A percentile compares a stretch with the other conserved stretches of the same genome.
These are phyloP conservation scores for Nitzschia inconspicua DNA, from an alignment of 108 stramenopile species.

Conservation along the genomic window DNA sequence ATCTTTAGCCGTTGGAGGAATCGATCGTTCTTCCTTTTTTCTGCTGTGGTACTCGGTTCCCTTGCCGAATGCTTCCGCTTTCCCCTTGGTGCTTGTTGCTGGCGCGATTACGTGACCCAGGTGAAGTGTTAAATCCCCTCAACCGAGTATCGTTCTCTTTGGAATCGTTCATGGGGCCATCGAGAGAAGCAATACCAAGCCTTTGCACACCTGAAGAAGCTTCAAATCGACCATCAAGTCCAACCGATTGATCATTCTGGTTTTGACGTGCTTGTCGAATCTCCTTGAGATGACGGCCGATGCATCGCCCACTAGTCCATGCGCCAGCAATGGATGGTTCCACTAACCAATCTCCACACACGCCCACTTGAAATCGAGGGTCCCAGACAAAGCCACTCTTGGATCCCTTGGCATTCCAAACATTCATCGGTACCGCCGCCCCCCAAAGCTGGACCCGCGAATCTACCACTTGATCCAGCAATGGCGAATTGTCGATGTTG, in stretches of 20 bases:
- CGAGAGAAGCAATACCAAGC: slow-evolving; percentile 2
- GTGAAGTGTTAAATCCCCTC: background rate
- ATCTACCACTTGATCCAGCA: slow-evolving; percentile 12
- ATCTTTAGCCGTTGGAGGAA: too few relatives aligned
- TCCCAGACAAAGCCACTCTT: slow-evolving; percentile 62
- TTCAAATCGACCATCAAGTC: background rate
- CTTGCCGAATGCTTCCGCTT: background rate
- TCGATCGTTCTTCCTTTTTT: too few relatives aligned
- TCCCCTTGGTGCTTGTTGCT: background rate
- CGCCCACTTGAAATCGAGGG: slow-evolving; percentile 51
- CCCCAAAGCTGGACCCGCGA: slow-evolving; percentile 83
- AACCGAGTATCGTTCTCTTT: background rate
- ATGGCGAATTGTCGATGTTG: background rate
- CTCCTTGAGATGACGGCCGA: slow-evolving; percentile 47
- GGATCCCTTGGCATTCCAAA: slow-evolving; percentile 27
- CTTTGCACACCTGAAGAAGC: background rate
- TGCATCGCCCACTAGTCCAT: slow-evolving; percentile 72
- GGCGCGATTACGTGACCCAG: background rate
- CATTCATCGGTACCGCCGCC: slow-evolving; percentile 83
- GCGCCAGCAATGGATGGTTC: slow-evolving; percentile 78
- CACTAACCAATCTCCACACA: slow-evolving; percentile 84
- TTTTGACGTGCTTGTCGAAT: background rate
- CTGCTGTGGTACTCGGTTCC: too few relatives aligned
- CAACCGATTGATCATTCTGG: background rate
- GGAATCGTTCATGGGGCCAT: slow-evolving; percentile 3